Base-by-base conservation (phyloP, 2,329 filamentous ascomycete genomes). In the Curvularia spicifera region DNA sequence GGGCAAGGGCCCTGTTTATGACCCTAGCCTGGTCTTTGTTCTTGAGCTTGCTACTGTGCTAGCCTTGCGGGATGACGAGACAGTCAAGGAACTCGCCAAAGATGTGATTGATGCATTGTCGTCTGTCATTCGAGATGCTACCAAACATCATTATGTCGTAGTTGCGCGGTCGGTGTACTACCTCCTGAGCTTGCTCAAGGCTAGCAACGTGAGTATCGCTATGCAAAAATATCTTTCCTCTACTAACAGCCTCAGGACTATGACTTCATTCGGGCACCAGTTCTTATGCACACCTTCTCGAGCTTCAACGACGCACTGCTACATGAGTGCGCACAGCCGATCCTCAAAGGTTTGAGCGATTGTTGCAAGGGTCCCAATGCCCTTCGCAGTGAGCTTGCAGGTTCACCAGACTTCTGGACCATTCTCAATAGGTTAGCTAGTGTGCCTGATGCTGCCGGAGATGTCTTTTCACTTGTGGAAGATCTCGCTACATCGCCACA, bases 361-460 rank as follows among this genome's bases (percentile, higher is more conserved):
- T 97, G 93, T 69, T 91, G 97, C 65, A 87, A 89, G 51, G 87
- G 90, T 59, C 87, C 91, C 0, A 88, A 88, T 26, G 87, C 90
- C 12, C 81, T 99, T 28, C 88, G 91, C 56, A 97, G 91, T 66
- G 94, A 98, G 78, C 91, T 98, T 66, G 96, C 96, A 78, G 94
- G 91, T 13, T 98, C 94, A 18, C 95, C 95, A 0, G 95, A 99
- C 72, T 98, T 99, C 76, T 99, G 95, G 95, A 89, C 90, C 5
- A 91, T 97, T 13, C 82, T 99, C 51, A 89, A 92, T 60, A 85
- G 87, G 31, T 81, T 99, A 18, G 87, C 91, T 46, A 82, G 83
- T 24, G 85, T 89, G 60, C 79, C 86, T 3, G 88, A 91, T 52
- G 89, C 90, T 26, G 90, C 92, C 1, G 83, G 88, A 0, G 83